Base-by-base conservation (phyloP, 352 stramenopile species). In the Phytophthora kernoviae region DNA sequence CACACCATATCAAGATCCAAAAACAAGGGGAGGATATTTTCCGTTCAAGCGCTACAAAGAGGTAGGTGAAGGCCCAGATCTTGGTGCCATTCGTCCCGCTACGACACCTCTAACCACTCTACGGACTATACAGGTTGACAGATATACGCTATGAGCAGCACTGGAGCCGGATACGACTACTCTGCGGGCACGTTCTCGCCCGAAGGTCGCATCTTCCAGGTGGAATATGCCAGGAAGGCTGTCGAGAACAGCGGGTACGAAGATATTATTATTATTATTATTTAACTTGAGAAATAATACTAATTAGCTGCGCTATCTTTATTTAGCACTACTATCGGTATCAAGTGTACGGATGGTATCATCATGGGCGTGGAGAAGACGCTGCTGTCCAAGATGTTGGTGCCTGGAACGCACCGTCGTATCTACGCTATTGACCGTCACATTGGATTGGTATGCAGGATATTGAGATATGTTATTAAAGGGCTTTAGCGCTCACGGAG, bases 201-300 rank as follows among this genome's bases (percentile, higher is more conserved):
- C 20, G 97, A 99, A 70, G 97, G 97, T 34, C 95, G 97, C 44
- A 98, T 99, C 65, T 99, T 99, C 72, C 97, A 99, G 83, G 93
- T 99, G 43, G 97, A 99, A 68, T 99, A 99, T 62, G 97, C 97
- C 47, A 95, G 91, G 68, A 99, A 99, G 69, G 97, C 97, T 17
- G 96, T 99, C 44, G 97, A 99, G 69, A 98, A 98, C 85, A 97
- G 91, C 62, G 88, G 88, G 86, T 95, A 70, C 30, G 65, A 39
- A 24, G 14, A 14, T 45, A 17, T 20, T 14, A 27, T 61, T 41
- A 34, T 20, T n/a, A 4, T 33, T 14, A 24, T 24, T 2, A n/a
- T 39, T n/a, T 8, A 15, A 39, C 11, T 12, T 2, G 33, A 8
- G 33, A 3, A 30, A 30, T 30, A 39, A 17, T 43, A 43, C 37